Percentiles rank a stretch among this genome's conserved stretches.
These are phyloP conservation scores for Cyclostephanos tholiformis DNA, from an alignment of 108 stramenopile genomes.

Conservation along the genomic window DNA sequence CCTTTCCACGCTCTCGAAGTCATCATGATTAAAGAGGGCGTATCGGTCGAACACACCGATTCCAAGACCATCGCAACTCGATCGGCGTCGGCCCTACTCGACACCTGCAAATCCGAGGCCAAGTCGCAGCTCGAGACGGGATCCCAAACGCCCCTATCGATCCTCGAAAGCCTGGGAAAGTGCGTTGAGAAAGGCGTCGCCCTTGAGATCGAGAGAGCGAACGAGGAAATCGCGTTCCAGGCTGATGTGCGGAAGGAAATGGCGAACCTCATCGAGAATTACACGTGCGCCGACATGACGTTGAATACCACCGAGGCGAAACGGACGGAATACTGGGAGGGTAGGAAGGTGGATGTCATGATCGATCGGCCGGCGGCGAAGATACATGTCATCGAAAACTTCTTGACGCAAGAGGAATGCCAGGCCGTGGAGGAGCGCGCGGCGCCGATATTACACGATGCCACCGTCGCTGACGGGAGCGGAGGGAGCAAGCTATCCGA, in stretches of 20 bases:
- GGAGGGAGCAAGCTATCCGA: conserved; percentile 69
- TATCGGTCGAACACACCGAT: conserved; percentile 57
- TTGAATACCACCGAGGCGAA: conserved; percentile 53
- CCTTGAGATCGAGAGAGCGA: conserved; percentile 47
- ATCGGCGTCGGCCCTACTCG: conserved; percentile 52
- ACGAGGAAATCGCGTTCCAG: conserved; percentile 76
- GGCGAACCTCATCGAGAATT: conserved; percentile 71
- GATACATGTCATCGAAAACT: conserved; percentile 79
- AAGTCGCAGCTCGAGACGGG: conserved; percentile 18
- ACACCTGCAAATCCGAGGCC: conserved; percentile 52
- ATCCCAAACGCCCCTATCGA: conserved; percentile 5
- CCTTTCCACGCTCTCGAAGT: conserved; percentile 4
- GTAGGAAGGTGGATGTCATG: conserved; percentile 56
- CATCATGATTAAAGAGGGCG: conserved; percentile 38
- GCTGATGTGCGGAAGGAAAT: conserved; percentile 57
- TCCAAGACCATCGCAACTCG: conserved; percentile 58
- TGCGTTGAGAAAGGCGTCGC: conserved; percentile 62
- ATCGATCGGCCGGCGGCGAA: conserved; percentile 69
- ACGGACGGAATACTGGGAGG: conserved; percentile 17
- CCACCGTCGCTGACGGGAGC: conserved; percentile 85
- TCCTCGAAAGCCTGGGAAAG: conserved; percentile 38
- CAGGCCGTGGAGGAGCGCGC: conserved; percentile 71
- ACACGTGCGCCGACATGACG: conserved; percentile 74
- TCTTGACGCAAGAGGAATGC: conserved; percentile 82
- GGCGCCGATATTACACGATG: conserved; percentile 59